phyloP scores from a whole-genome alignment of 495 filamentous ascomycete species.

The Cryomyces minteri region DNA sequence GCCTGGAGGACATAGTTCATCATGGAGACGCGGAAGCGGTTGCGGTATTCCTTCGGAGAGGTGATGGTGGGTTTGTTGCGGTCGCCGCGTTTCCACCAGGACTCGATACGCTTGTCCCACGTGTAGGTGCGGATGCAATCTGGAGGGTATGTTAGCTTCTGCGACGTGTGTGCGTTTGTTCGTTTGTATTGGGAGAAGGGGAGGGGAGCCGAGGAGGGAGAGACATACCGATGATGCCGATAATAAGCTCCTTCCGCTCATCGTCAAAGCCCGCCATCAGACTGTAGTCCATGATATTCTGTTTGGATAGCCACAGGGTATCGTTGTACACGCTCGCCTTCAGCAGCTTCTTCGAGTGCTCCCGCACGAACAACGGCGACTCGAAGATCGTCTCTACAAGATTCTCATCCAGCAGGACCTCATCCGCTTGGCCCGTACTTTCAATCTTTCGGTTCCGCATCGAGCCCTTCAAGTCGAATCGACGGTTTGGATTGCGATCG shows the following conservation, averaged over 20 bases:
- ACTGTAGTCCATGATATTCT: slow-evolving; percentile 98
- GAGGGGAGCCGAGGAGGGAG: too few species aligned
- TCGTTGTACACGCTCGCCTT: slow-evolving; percentile 81
- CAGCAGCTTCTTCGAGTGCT: slow-evolving; percentile 84
- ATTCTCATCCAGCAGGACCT: slow-evolving; percentile 95
- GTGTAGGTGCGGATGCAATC: slow-evolving; percentile 98
- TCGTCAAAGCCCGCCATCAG: slow-evolving; percentile 98
- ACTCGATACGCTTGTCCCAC: slow-evolving; percentile 98
- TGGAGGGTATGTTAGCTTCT: too few species aligned
- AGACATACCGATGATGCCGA: slow-evolving; percentile 68
- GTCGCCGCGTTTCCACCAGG: slow-evolving; percentile 94
- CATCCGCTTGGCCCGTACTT: slow-evolving; percentile 83
- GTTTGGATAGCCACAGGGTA: slow-evolving; percentile 75
- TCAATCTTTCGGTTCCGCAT: slow-evolving; percentile 97
- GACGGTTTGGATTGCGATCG: slow-evolving; percentile 61
- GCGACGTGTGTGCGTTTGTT: too few species aligned
- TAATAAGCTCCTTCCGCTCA: slow-evolving; percentile 67
- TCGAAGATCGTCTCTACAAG: slow-evolving; percentile 99
- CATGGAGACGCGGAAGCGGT: slow-evolving; percentile 92
- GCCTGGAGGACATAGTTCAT: slow-evolving; percentile 67
- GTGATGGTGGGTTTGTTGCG: slow-evolving; percentile 90
- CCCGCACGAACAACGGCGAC: slow-evolving; percentile 79
- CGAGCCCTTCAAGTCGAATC: slow-evolving; percentile 94
- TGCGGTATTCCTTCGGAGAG: slow-evolving; percentile 93
- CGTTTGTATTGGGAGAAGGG: not conserved